phyloP scores from a whole-genome alignment of 805 yeast genomes.

The Priceomyces fermenticarens region DNA sequence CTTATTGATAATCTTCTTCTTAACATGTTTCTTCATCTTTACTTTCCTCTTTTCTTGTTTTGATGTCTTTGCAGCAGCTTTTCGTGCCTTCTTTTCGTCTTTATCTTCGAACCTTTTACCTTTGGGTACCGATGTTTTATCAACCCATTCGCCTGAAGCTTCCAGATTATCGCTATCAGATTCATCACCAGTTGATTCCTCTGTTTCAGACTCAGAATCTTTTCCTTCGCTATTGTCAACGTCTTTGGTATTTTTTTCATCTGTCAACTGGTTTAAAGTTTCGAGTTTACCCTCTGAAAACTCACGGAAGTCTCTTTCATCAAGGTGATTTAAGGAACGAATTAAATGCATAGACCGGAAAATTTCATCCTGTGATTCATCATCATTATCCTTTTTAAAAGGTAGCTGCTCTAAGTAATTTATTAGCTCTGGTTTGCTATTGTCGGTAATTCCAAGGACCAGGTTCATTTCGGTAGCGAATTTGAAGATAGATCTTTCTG shows the following conservation, averaged over 20 bases:
- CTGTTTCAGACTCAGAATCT: slow-evolving; percentile 24
- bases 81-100: slow-evolving; percentile 47
- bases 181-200: slow-evolving; percentile 18
- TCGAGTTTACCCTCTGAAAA: slow-evolving; percentile 78
- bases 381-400: slow-evolving; percentile 53
- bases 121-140: slow-evolving; percentile 36
- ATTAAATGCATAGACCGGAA: slow-evolving; percentile 79
- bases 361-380: slow-evolving; percentile 69
- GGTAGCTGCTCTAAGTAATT: slow-evolving; percentile 51
- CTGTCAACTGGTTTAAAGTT: slow-evolving; percentile 64
- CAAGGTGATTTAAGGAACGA: slow-evolving; percentile 75
- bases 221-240: slow-evolving; percentile 11
- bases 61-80: slow-evolving; percentile 30
- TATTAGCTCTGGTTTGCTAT: slow-evolving; percentile 41
- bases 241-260: slow-evolving; percentile 22
- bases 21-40: slow-evolving; percentile 38
- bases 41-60: slow-evolving; percentile 30
- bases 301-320: slow-evolving; percentile 85
- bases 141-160: slow-evolving; percentile 41
- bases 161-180: slow-evolving; percentile 31
- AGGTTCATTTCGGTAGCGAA: slow-evolving; percentile 59
- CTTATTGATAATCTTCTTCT: slow-evolving; percentile 52
- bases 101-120: slow-evolving; percentile 68
- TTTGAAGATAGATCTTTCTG: slow-evolving; percentile 79
- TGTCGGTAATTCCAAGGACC: slow-evolving; percentile 32